Evolutionary conservation across 768 basidiomycete species (phyloP), one percentile per base, ranked within the genome.

Genomic region (Naganishia kalamii): DNA sequence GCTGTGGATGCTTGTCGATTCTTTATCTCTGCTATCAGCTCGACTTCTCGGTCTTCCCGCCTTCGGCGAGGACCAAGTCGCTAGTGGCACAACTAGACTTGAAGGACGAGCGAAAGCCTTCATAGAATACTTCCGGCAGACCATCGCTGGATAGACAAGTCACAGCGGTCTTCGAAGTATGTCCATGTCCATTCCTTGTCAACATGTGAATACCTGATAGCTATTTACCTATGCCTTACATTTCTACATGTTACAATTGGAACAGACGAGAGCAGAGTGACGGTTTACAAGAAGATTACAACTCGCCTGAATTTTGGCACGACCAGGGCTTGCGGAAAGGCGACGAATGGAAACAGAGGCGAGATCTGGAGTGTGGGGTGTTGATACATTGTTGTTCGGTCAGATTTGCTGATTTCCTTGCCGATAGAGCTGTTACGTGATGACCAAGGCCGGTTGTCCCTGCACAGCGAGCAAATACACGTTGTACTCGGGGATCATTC

Each of bases 401-500:
- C 43, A n/a, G 7, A n/a, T 6, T 44, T 11, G 17, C 6, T 57
- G 3, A 41, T 41, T 6, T 23, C 15, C 21, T 35, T 30, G 51
- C 21, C 51, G 21, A 35, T 13, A 21, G 11, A 21, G 25, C 21
- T 12, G 21, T 70, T 66, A 77, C 35, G 71, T 72, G 21, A 77
- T 59, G 68, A 77, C 72, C 23, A 77, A 65, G 5, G 76, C 76
- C 0, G 76, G 76, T 54, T 75, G 73, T 35, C 74, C 76, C 51
- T 72, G 69, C 17, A 77, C 43, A 17, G 73, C 74, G 70, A 77
- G 73, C 48, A 75, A 50, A 70, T 72, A 77, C 6, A 71, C 75
- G 74, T 64, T 74, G 72, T 72, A 72, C 61, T 75, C 76, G 51
- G 74, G 74, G 25, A 69, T 70, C 21, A 72, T 65, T 51, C 74